phyloP scores from a whole-genome alignment of 208 protist species.

The Wallacemonas sp. region DNA sequence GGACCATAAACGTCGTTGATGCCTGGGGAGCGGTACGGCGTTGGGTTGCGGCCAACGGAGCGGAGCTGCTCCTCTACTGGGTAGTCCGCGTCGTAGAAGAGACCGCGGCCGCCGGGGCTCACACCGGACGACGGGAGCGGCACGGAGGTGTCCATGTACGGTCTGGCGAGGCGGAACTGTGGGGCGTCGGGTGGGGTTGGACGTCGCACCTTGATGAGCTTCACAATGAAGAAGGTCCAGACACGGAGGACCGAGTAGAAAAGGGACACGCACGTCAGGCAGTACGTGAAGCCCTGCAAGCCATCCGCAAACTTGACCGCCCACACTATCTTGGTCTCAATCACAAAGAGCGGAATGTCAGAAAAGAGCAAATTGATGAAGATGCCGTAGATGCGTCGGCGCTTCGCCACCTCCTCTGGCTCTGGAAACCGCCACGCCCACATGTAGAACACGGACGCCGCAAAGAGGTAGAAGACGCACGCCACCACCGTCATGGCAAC shows the following conservation, averaged over 20 bases:
- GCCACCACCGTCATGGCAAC: conserved; percentile 69
- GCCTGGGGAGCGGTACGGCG: conserved; percentile 1
- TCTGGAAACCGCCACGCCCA: conserved; percentile 90
- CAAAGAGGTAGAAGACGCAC: conserved; percentile 67
- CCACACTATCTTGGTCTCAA: conserved; percentile 81
- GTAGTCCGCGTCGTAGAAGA: background rate
- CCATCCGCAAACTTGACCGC: conserved; percentile 47
- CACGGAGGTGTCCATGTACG: conserved; percentile 11
- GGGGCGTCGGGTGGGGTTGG: conserved; percentile 14
- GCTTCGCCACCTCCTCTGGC: conserved; percentile 84
- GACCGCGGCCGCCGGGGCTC: conserved; percentile 1
- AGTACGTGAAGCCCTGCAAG: conserved; percentile 71
- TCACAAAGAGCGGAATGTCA: conserved; percentile 81
- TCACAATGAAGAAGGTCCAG: conserved; percentile 86
- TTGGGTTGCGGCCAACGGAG: conserved; percentile 15
- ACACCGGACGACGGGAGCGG: background rate
- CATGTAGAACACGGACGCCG: conserved; percentile 87
- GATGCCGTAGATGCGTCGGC: conserved; percentile 80
- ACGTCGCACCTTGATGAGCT: conserved; percentile 69
- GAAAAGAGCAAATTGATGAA: conserved; percentile 73
- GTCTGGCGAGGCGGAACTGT: conserved; percentile 10
- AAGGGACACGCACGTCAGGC: conserved; percentile 73
- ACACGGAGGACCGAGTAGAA: conserved; percentile 74
- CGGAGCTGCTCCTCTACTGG: background rate
- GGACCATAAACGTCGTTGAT: conserved; percentile 19